Evolutionary conservation across 345 rosid genomes (phyloP).

Genomic region (Leavenworthia alabamica): DNA sequence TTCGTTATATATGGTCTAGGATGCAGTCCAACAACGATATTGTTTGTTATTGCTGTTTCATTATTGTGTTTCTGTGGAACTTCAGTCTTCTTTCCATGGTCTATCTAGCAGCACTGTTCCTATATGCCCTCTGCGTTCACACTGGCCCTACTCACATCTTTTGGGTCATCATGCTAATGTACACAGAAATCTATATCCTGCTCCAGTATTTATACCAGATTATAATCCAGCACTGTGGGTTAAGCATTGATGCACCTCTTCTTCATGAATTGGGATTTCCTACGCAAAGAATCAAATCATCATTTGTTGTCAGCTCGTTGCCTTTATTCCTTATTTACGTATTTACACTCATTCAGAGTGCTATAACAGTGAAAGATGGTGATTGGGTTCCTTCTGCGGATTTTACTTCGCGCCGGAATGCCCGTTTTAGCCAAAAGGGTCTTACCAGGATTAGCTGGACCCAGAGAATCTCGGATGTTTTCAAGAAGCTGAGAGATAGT

Average conservation of each 20-base stretch:
- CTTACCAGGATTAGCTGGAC: conserved; percentile 47
- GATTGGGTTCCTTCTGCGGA: conserved; percentile 71
- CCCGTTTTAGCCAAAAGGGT: conserved; percentile 46
- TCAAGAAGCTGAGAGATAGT: conserved; percentile 38
- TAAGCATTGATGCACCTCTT: conserved; percentile 45
- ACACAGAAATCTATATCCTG: conserved; percentile 78
- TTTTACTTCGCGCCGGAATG: conserved; percentile 38
- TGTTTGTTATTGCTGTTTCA: conserved; percentile 87
- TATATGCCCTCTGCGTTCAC: conserved; percentile 83
- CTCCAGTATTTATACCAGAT: conserved; percentile 87
- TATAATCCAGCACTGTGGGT: conserved; percentile 81
- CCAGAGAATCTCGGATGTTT: conserved; percentile 39
- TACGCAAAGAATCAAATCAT: conserved; percentile 61
- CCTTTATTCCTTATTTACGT: conserved; percentile 88
- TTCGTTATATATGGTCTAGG: conserved; percentile 85
- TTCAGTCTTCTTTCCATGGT: conserved; percentile 94
- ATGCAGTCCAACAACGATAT: conserved; percentile 85
- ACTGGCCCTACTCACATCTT: conserved; percentile 81
- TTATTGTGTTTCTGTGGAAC: conserved; percentile 83
- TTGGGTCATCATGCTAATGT: conserved; percentile 85
- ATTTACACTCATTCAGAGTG: conserved; percentile 89
- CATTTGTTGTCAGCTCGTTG: conserved; percentile 79
- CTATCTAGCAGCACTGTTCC: conserved; percentile 82
- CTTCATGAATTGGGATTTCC: conserved; percentile 85
- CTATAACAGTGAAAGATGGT: conserved; percentile 88